Evolutionary conservation across 2,329 filamentous ascomycete genomes (phyloP).

Genomic region (Ophiostoma australiae): DNA sequence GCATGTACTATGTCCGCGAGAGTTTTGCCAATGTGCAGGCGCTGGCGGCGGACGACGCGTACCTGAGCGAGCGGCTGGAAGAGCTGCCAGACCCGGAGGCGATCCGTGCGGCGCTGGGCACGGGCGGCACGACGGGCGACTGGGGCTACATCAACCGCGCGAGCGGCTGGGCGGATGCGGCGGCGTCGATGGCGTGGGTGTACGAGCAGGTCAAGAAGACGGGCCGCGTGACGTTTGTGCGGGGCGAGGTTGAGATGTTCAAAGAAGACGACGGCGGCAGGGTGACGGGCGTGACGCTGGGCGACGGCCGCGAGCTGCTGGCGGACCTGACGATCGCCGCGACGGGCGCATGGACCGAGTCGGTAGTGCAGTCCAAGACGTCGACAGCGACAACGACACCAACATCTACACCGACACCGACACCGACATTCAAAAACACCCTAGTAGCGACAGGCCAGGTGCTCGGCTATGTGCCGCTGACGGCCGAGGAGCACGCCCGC

Average conservation of each 20-base stretch:
- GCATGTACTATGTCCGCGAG: constrained; percentile 54
- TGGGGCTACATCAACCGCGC: constrained; percentile 69
- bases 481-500: constrained; percentile 55
- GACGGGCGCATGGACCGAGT: constrained; percentile 80
- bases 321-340: constrained; percentile 71
- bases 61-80: constrained; percentile 31
- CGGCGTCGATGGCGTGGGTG: constrained; percentile 62
- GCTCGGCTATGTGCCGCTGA: constrained; percentile 71
- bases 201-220: constrained; percentile 50
- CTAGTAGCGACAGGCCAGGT: constrained; percentile 77
- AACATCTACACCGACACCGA: not conserved
- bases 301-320: constrained; percentile 36
- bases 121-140: constrained; percentile 51
- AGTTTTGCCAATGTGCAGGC: constrained; percentile 58
- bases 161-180: constrained; percentile 78
- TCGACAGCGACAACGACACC: no score
- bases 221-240: constrained; percentile 52
- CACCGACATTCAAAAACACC: constrained; percentile 49
- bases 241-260: constrained; percentile 45
- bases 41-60: constrained; percentile 41
- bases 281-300: constrained; percentile 51
- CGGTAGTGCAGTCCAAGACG: constrained; percentile 29
- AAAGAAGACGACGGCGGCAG: constrained; percentile 29
- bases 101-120: constrained; percentile 44
- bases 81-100: constrained; percentile 43